Evolutionary conservation across 257 asterid genomes (phyloP), one percentile per base, ranked within the genome.

Genomic region (Primulina eburnea): DNA sequence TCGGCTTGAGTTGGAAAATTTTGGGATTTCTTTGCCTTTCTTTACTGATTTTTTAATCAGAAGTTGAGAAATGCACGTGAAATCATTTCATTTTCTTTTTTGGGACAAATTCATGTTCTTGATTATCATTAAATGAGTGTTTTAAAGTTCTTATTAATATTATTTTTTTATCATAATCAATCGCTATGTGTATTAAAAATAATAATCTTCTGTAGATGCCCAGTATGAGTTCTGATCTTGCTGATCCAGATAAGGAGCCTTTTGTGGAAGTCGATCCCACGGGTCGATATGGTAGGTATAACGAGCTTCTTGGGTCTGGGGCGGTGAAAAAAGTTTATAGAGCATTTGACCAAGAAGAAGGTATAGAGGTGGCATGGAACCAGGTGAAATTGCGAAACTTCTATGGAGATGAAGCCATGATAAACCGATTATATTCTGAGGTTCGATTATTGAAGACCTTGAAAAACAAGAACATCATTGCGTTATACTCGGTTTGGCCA

Each of bases 291-390:
- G 88, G 88, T 61, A 78, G 81, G 0, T 83, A 83, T 77, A 28
- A 35, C 1, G 83, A 78, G 34, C 83, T 80, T 1, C 52, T 83
- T 7, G 88, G 88, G 8, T 30, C 73, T 4, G 88, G 88, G 21
- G 85, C 88, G 0, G 85, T 81, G 34, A 83, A 83, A 34, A 83
- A 76, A 30, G 88, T 83, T 21, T 83, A 83, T 8, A 78, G 83
- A 4, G 83, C 83, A 1, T 83, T 83, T 63, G 85, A 83, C 10
- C 83, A 80, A 16, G 65, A 67, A 0, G 88, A 83, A 72, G 88
- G 85, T 26, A 73, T 62, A 7, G 88, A 83, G 37, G 88, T 83
- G 7, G 88, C 85, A 0, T 80, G 88, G 88, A 78, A 83, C 72
- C 85, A 83, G 55, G 88, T 83, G 35, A 80, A 77, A 4, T 80